phyloP scores from a whole-genome alignment of 768 basidiomycete species.

The Mycena sanguinolenta region DNA sequence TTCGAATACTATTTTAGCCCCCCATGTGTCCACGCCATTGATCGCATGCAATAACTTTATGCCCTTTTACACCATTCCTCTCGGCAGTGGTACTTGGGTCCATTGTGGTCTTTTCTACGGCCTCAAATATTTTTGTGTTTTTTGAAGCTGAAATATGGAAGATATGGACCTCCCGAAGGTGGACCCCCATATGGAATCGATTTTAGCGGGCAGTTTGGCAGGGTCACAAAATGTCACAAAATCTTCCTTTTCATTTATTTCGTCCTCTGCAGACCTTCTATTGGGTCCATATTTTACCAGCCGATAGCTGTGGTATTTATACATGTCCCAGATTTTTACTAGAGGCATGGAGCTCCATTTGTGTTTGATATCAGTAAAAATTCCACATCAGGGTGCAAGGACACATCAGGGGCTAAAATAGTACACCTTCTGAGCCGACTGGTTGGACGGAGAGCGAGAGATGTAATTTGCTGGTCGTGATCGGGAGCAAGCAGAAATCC shows the following conservation, averaged over 20 bases:
- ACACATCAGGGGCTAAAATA: slow-evolving; percentile 4
- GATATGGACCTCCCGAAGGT: slow-evolving; percentile 3
- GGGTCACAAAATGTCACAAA: slow-evolving; percentile 3
- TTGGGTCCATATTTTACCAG: not conserved
- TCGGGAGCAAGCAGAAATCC: too few species aligned
- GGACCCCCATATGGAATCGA: slow-evolving; percentile 9
- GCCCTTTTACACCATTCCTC: not conserved
- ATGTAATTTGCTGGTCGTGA: too few species aligned
- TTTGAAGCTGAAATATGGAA: not conserved
- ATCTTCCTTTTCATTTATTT: slow-evolving; percentile 10
- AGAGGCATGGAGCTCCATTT: not conserved
- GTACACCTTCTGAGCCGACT: too few species aligned
- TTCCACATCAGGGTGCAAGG: slow-evolving; percentile 12
- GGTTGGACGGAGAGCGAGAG: too few species aligned
- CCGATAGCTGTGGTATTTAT: not conserved
- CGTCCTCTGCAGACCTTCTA: not conserved
- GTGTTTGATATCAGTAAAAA: not conserved
- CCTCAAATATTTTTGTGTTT: not conserved
- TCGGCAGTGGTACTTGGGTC: not conserved
- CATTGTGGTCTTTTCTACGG: not conserved
- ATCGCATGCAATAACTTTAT: slow-evolving; percentile 1
- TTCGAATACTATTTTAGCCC: slow-evolving; percentile 7
- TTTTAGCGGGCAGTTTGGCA: slow-evolving; percentile 10
- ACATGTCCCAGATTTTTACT: not conserved
- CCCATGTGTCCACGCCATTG: slow-evolving; percentile 6